Conservation (phyloP, 2,329 filamentous ascomycete species). For the Botrytis byssoidea region DNA sequence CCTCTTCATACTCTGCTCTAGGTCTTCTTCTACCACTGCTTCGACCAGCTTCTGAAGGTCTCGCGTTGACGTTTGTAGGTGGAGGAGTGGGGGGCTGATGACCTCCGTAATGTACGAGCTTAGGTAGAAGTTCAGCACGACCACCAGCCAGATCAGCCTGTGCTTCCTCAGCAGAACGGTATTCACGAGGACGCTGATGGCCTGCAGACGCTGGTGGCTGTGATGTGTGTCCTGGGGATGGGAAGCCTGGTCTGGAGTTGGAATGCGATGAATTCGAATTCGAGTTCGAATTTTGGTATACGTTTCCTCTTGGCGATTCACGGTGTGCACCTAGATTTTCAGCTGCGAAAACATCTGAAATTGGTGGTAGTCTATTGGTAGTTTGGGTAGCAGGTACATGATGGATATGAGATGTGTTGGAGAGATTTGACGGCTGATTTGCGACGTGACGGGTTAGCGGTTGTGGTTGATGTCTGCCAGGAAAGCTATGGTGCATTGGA, state of each 20-base stretch:
- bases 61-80: slow-evolving; percentile 41
- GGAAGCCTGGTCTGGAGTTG: slow-evolving; percentile 65
- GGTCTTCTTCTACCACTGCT: slow-evolving; percentile 70
- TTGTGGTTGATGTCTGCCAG: slow-evolving; percentile 77
- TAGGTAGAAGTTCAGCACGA: slow-evolving; percentile 87
- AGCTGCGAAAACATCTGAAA: slow-evolving; percentile 86
- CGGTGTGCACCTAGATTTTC: slow-evolving; percentile 67
- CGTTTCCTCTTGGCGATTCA: slow-evolving; percentile 41
- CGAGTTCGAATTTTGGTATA: slow-evolving; percentile 33
- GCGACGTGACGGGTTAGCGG: slow-evolving; percentile 74
- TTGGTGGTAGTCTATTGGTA: slow-evolving; percentile 86
- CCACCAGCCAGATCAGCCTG: slow-evolving; percentile 87
- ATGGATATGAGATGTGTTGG: slow-evolving; percentile 85
- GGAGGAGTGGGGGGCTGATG: slow-evolving; percentile 87
- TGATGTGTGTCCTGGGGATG: slow-evolving; percentile 61
- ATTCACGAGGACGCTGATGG: slow-evolving; percentile 71
- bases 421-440: slow-evolving; percentile 79
- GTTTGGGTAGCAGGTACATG: slow-evolving; percentile 86
- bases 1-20: slow-evolving; percentile 91
- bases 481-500: slow-evolving; percentile 91
- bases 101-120: slow-evolving; percentile 91
- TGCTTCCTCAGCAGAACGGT: slow-evolving; percentile 92
- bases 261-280: slow-evolving; percentile 60
- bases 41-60: slow-evolving; percentile 39
- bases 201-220: slow-evolving; percentile 55